Evolutionary conservation across 805 yeast genomes (phyloP).

Genomic region (Kregervanrija pseudodelftensis): DNA sequence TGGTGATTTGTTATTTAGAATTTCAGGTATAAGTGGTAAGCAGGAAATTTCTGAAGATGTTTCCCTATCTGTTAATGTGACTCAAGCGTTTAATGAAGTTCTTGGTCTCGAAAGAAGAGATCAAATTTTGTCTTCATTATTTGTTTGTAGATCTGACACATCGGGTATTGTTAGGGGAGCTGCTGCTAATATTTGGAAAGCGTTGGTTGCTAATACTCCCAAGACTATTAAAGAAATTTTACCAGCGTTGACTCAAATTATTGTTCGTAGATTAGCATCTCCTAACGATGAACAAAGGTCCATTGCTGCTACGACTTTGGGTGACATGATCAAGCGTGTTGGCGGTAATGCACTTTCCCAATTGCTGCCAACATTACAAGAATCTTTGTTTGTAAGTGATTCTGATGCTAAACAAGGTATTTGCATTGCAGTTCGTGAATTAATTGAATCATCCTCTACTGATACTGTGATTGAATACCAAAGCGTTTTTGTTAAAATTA

Average conservation of each 20-base stretch:
- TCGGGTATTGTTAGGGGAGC: conserved; percentile 83
- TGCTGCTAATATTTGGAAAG: conserved; percentile 93
- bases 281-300: conserved; percentile 69
- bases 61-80: conserved; percentile 43
- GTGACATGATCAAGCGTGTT: conserved; percentile 90
- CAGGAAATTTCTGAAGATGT: conserved; percentile 56
- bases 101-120: conserved; percentile 88
- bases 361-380: conserved; percentile 77
- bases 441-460: conserved; percentile 64
- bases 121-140: conserved; percentile 74
- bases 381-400: conserved; percentile 51
- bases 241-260: conserved; percentile 71
- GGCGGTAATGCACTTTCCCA: conserved; percentile 82
- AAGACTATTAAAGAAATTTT: conserved; percentile 87
- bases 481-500: conserved; percentile 60
- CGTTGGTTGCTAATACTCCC: conserved; percentile 93
- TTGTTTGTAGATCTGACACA: conserved; percentile 89
- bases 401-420: conserved; percentile 93
- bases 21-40: conserved; percentile 82
- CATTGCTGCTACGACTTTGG: conserved; percentile 89
- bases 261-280: conserved; percentile 81
- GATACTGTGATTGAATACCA: conserved; percentile 61
- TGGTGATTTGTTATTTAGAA: conserved; percentile 90
- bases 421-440: conserved; percentile 85
- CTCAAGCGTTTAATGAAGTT: conserved; percentile 60